Conservation (phyloP, 2,329 filamentous ascomycete species). For the Neonectria neomacrospora region DNA sequence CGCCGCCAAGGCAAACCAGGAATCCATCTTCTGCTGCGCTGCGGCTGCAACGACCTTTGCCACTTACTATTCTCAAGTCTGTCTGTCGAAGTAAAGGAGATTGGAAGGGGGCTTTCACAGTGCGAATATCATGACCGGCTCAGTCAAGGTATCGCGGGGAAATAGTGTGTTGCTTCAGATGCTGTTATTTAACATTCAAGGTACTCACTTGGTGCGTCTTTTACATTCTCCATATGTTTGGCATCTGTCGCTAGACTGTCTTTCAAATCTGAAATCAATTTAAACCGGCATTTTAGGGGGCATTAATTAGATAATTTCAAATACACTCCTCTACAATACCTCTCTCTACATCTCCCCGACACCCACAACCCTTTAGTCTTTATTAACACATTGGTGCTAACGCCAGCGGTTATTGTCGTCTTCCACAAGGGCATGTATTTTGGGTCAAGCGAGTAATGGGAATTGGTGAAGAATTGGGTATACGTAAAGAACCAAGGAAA, state of each 20-base stretch:
- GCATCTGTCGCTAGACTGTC: not conserved
- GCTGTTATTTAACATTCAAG: not conserved
- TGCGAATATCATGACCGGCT: not conserved
- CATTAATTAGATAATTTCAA: not conserved
- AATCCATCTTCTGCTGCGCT: slow-evolving; percentile 30
- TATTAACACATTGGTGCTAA: no score
- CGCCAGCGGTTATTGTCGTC: slow-evolving; percentile 7
- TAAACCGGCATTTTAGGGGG: not conserved
- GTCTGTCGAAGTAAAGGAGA: slow-evolving; percentile 23
- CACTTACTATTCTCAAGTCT: slow-evolving; percentile 32
- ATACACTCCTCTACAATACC: no score
- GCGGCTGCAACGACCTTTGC: slow-evolving; percentile 25
- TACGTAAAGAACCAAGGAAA: no score
- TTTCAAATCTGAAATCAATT: not conserved
- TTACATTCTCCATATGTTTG: not conserved
- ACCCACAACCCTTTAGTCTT: no score
- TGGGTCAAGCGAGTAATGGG: no score
- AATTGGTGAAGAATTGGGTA: no score
- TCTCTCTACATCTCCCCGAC: no score
- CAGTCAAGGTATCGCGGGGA: not conserved
- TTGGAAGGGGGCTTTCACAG: not conserved
- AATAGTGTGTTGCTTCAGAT: not conserved
- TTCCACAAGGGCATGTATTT: not conserved
- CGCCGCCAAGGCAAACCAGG: slow-evolving; percentile 28
- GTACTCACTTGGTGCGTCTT: not conserved